These are phyloP conservation scores for Forsythia viridissima DNA, from an alignment of 257 asterid species.

Conservation along the genomic window DNA sequence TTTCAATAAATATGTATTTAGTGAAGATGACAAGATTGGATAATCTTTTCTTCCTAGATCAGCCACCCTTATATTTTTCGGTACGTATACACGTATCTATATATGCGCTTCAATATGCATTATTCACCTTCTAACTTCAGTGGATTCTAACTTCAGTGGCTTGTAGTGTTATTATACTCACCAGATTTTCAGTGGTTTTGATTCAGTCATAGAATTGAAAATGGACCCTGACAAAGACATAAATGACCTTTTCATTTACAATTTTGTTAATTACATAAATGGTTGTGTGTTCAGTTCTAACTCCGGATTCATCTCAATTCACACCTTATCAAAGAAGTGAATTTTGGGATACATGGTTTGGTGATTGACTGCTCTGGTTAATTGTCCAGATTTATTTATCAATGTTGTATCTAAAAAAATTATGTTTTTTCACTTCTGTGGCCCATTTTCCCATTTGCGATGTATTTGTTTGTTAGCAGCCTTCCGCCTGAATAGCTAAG, in stretches of 20 bases:
- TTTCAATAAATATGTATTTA: neutral
- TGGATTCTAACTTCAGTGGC: neutral
- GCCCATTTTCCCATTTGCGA: too few species aligned
- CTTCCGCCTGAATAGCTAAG: neutral
- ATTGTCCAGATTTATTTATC: neutral
- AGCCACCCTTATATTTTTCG: neutral
- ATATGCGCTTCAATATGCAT: neutral
- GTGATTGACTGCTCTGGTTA: neutral
- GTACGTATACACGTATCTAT: neutral
- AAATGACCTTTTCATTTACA: neutral
- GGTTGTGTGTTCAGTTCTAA: neutral
- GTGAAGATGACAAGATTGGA: too few species aligned
- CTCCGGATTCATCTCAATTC: neutral
- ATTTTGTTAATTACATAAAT: neutral
- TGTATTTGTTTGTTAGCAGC: conserved; percentile 4
- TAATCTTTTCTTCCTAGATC: too few species aligned
- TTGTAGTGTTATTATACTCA: neutral
- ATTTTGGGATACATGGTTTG: neutral
- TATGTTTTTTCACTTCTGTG: neutral
- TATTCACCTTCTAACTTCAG: neutral
- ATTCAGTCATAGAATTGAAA: neutral
- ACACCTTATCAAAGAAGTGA: neutral
- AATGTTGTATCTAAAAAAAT: neutral
- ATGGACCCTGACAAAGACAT: neutral
- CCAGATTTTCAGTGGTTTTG: neutral